These are phyloP conservation scores for Geum urbanum DNA, from an alignment of 306 rosid genomes.

Conservation along the genomic window DNA sequence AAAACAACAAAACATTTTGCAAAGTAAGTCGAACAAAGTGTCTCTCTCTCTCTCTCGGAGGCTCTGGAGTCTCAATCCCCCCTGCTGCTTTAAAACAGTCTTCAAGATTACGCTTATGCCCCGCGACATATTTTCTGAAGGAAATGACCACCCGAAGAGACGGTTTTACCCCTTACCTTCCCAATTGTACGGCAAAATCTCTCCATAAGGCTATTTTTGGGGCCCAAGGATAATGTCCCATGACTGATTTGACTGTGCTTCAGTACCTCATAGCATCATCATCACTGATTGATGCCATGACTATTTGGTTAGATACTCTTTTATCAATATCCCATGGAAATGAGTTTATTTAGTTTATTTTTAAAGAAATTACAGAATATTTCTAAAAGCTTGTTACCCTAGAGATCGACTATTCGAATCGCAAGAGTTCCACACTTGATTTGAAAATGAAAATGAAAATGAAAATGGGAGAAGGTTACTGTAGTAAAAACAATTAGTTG, in stretches of 20 bases:
- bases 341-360: no score
- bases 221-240: conserved; percentile 4
- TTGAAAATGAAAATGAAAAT: no score
- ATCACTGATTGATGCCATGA: background rate
- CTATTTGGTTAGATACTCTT: no score
- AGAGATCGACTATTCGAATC: no score
- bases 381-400: no score
- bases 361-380: no score
- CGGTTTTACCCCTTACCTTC: background rate
- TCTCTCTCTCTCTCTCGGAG: conserved; percentile 28
- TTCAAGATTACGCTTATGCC: conserved; percentile 21
- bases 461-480: background rate
- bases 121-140: conserved; percentile 6
- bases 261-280: conserved; percentile 2
- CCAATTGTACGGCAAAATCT: conserved; percentile 23
- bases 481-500: background rate
- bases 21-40: conserved; percentile 30
- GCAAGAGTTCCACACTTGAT: no score
- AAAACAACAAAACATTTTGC: conserved; percentile 46
- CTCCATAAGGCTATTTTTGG: background rate
- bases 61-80: conserved; percentile 20
- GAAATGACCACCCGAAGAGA: background rate
- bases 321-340: no score
- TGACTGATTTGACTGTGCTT: background rate
- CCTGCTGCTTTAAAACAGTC: conserved; percentile 13